phyloP scores from a whole-genome alignment of 179 eudicot species.

The Carnegiea gigantea region DNA sequence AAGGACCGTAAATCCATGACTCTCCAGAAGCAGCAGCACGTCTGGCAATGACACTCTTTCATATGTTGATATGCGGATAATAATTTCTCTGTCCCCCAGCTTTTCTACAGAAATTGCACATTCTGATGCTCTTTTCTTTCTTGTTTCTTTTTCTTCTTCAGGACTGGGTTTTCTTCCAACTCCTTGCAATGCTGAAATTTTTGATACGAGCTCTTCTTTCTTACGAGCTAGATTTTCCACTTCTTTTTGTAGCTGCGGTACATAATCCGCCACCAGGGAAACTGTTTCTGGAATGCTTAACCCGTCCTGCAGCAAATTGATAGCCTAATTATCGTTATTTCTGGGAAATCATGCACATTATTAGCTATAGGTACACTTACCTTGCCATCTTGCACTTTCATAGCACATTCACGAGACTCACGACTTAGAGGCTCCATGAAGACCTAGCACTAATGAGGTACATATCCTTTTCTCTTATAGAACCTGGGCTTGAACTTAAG shows the following conservation, averaged over 20 bases:
- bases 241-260: background rate
- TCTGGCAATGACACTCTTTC: conserved; percentile 32
- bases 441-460: too few species aligned
- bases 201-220: background rate
- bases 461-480: too few species aligned
- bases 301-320: background rate
- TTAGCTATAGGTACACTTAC: background rate
- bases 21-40: conserved; percentile 45
- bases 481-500: too few species aligned
- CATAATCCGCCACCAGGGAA: background rate
- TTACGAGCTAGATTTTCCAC: background rate
- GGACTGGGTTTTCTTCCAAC: background rate
- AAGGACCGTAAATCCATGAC: conserved; percentile 40
- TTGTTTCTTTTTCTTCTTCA: background rate
- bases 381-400: too few species aligned
- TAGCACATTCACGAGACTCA: too few species aligned
- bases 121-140: background rate
- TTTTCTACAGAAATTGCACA: conserved; percentile 33
- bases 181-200: background rate
- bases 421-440: too few species aligned
- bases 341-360: background rate
- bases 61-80: conserved; percentile 46
- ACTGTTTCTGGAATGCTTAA: conserved; percentile 2
- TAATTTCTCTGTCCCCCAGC: conserved; percentile 43
- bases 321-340: background rate